phyloP scores from a whole-genome alignment of 345 rosid genomes.

The Nasturtium officinale region DNA sequence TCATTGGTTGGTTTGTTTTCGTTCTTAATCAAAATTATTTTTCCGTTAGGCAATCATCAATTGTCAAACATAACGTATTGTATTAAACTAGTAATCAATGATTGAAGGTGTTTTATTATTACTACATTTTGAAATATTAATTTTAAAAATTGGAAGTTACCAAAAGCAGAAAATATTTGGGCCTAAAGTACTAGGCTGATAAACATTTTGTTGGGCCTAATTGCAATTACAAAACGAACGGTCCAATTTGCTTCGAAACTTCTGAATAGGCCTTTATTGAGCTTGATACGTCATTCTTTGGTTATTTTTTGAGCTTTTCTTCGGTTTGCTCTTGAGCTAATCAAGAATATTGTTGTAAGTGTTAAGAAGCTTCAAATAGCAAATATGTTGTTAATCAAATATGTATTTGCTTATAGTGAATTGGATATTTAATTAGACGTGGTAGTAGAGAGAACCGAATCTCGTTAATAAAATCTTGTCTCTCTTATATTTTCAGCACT shows the following conservation, averaged over 20 bases:
- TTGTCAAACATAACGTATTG: slow-evolving; percentile 6
- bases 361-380: not conserved
- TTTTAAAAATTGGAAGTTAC: not conserved
- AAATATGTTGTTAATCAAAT: too few species aligned
- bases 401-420: too few species aligned
- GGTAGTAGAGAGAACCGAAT: too few species aligned
- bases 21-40: not conserved
- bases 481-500: not conserved
- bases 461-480: not conserved
- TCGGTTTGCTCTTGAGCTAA: not conserved
- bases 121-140: not conserved
- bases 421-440: too few species aligned
- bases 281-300: not conserved
- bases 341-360: not conserved
- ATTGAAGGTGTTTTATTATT: not conserved
- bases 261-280: not conserved
- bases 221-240: not conserved
- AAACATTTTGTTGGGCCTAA: not conserved
- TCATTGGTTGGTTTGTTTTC: slow-evolving; percentile 19
- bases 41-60: slow-evolving; percentile 31
- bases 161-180: not conserved
- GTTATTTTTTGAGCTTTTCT: not conserved
- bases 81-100: slow-evolving; percentile 10
- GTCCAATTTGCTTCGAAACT: not conserved
- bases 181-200: not conserved